phyloP scores from a whole-genome alignment of 192 early-diverging fungal species.

The Entomortierella parvispora region DNA sequence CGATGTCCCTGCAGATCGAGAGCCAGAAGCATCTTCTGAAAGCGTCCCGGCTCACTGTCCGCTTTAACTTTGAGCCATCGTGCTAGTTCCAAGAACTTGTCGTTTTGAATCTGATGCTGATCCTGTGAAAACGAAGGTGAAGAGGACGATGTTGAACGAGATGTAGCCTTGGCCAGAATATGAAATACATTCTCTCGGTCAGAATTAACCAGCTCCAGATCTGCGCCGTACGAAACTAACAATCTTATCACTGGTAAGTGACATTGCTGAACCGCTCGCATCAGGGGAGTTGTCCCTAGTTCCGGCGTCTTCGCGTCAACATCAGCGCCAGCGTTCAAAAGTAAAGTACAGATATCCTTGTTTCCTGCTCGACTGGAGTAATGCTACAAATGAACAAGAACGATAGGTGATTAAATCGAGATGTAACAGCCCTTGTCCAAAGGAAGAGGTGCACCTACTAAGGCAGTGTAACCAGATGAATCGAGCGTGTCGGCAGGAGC shows the following conservation, averaged over 20 bases:
- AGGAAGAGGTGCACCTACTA: constrained; percentile 11
- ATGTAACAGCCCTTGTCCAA: too few relatives aligned
- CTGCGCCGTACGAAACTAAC: constrained; percentile 33
- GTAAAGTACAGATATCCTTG: constrained; percentile 31
- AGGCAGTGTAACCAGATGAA: constrained; percentile 40
- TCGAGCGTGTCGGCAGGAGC: constrained; percentile 28
- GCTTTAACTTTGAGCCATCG: constrained; percentile 23
- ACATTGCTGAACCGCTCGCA: constrained; percentile 41
- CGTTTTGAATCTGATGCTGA: not conserved
- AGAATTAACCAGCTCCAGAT: constrained; percentile 5
- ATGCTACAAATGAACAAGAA: constrained; percentile 14
- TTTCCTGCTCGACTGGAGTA: constrained; percentile 44
- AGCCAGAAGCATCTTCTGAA: constrained; percentile 14
- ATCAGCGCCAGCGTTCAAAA: constrained; percentile 36
- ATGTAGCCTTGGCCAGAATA: constrained; percentile 16
- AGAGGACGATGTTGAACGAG: not conserved
- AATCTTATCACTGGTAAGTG: constrained; percentile 20
- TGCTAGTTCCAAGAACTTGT: constrained; percentile 15
- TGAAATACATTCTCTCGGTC: constrained; percentile 46
- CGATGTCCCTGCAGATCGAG: constrained; percentile 15
- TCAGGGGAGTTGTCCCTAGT: constrained; percentile 31
- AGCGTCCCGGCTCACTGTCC: not conserved
- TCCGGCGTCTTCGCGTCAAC: constrained; percentile 45
- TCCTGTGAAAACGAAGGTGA: not conserved
- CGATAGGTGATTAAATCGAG: not conserved